Evolutionary conservation across 495 filamentous ascomycete species (phyloP), one percentile per base, ranked within the genome.

Genomic region (Niebla homalea): DNA sequence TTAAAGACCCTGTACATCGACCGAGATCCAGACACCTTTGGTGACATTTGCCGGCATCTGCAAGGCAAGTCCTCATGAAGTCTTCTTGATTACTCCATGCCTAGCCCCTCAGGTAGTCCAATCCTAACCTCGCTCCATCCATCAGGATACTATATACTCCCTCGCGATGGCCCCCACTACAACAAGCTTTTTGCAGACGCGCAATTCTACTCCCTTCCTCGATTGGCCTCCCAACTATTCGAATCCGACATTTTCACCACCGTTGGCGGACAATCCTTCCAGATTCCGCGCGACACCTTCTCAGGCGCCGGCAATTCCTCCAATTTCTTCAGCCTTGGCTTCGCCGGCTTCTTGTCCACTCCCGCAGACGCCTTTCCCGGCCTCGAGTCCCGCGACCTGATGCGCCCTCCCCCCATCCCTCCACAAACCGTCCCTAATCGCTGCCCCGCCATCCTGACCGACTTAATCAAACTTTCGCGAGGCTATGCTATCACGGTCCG

Each of bases 251-350:
- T 95, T 62, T 92, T 83, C 68, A 87, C 94, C 56, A 82, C 84
- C 35, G 87, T 98, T 55, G 90, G 90, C 49, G 78, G 83, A 48
- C 77, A 73, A 20, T 76, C 87, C 57, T 98, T 98, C 65, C 84
- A 87, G 57, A 87, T 98, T 46, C 84, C 90, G 3, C 81, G 88
- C 26, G 87, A 94, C 56, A 74, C 94, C 51, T 94, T 98, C 66
- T 81, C 79, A 11, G 70, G 72, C 21, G 86, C 85, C 11, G 90
- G 92, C 4, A 87, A 98, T 64, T 80, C 79, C 25, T 89, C 88
- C 5, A 98, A 98, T 65, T 98, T 89, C 75, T 98, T 98, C 70
- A 80, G 87, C 5, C 76, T 98, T 6, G 90, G 90, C 46, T 94
- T 95, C 60, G 82, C 81, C 11, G 78, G 88, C 60, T 94, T 94